Percentiles rank a stretch among this genome's conserved stretches.
Conservation (phyloP, 179 eudicot genomes). For the Spergularia azorica region DNA sequence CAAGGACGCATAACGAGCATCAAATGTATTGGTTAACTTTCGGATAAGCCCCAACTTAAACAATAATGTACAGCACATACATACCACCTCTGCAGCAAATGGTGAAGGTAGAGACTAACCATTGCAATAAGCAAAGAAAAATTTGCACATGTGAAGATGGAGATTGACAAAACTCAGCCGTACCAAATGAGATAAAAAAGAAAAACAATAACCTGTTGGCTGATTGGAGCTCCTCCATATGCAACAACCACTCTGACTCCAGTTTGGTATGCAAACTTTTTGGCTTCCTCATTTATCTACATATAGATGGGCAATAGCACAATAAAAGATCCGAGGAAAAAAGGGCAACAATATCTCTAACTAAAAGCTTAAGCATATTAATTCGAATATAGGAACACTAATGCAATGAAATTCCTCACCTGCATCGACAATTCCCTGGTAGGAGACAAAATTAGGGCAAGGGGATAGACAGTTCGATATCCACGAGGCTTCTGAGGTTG, state of each 20-base stretch:
- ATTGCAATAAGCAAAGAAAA: neutral
- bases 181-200: neutral
- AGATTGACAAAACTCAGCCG: neutral
- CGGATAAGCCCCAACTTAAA: neutral
- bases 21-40: neutral
- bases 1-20: neutral
- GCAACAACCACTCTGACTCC: conserved; percentile 93
- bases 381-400: neutral
- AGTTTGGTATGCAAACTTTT: conserved; percentile 85
- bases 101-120: neutral
- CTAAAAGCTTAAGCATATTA: conserved; percentile 2
- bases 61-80: neutral
- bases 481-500: conserved; percentile 56
- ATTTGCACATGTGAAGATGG: neutral
- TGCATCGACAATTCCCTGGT: conserved; percentile 95
- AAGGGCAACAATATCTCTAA: neutral
- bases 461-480: conserved; percentile 63
- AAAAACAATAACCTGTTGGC: conserved; percentile 69
- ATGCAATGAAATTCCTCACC: conserved; percentile 40
- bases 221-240: conserved; percentile 97
- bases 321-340: neutral
- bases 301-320: conserved; percentile 2
- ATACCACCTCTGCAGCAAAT: neutral
- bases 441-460: conserved; percentile 87
- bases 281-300: conserved; percentile 90